Percentiles rank a stretch among this genome's conserved stretches.
Conservation (phyloP, 2,329 filamentous ascomycete species). For the Microsporum ferrugineum region DNA sequence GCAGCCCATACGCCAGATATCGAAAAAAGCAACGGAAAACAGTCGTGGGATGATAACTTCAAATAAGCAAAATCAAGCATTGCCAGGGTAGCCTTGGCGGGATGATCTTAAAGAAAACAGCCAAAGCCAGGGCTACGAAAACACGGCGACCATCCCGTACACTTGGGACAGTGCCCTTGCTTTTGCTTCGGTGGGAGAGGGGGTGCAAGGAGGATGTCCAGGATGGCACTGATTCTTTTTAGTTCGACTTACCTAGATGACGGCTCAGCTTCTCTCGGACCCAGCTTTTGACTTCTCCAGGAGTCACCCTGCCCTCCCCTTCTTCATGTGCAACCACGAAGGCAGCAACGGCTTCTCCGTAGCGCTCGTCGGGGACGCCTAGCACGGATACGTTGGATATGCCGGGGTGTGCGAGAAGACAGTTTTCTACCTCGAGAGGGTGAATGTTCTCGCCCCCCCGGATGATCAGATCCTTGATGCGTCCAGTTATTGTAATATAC, state of each 20-base stretch:
- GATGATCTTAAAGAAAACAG: neutral
- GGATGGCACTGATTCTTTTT: neutral
- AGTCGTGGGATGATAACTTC: neutral
- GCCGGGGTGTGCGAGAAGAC: slow-evolving; percentile 58
- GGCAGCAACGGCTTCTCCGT: slow-evolving; percentile 78
- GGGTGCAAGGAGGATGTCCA: neutral
- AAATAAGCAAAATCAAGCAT: slow-evolving; percentile 15
- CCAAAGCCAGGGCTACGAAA: neutral
- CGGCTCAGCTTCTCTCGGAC: slow-evolving; percentile 60
- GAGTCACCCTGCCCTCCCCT: slow-evolving; percentile 35
- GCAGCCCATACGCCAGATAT: neutral
- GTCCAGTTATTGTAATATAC: slow-evolving; percentile 76
- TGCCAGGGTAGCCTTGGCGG: slow-evolving; percentile 12
- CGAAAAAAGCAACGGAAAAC: slow-evolving; percentile 6
- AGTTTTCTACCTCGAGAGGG: slow-evolving; percentile 85
- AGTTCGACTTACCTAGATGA: slow-evolving; percentile 45
- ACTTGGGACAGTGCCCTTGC: neutral
- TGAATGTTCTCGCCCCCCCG: slow-evolving; percentile 93
- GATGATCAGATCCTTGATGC: slow-evolving; percentile 94
- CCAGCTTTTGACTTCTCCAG: slow-evolving; percentile 57
- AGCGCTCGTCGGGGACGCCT: slow-evolving; percentile 66
- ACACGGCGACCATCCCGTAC: neutral
- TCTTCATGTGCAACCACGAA: slow-evolving; percentile 54
- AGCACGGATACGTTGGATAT: slow-evolving; percentile 72
- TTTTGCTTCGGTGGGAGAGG: neutral